Evolutionary conservation across 1,139 yeast genomes (phyloP), one percentile per base, ranked within the genome.

Genomic region (Yamadazyma atlantica): DNA sequence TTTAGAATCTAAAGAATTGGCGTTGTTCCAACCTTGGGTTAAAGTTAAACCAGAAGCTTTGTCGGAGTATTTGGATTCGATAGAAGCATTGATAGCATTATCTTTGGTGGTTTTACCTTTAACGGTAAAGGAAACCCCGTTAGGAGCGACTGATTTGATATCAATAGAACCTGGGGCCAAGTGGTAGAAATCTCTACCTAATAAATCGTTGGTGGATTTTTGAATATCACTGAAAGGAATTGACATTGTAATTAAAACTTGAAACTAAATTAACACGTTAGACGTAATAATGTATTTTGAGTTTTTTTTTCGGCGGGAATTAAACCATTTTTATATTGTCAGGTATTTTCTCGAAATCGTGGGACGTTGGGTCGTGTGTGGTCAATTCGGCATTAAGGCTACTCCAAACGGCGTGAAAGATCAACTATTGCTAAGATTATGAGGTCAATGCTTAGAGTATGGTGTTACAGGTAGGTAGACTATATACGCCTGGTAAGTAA

Each of bases 1-100:
- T 80, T 88, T 90, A 73, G 97, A 87, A 76, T 82, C 85, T 63
- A 92, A 75, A 51, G 85, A 78, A 69, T 92, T 92, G 66, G 95
- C 85, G 55, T 95, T 87, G 75, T 89, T 84, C 97, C 97, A 90
- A 60, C 96, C 96, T 75, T 92, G 97, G 54, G 96, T 88, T 61
- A 92, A 74, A 52, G 97, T 82, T 62, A 92, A 76, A 50, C 97
- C 97, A 49, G 95, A 77, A 49, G 90, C 78, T 78, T 89, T 89
- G 80, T 94, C 98, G 48, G 86, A 73, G 77, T 85, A 87, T 76
- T 87, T 88, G 57, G 95, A 87, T 70, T 92, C 97, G 45, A 92
- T 74, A 59, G 86, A 81, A 55, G 96, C 96, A 50, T 90, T 82
- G 57, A 94, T 81, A 56, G 92, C 73, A 62, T 86, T 85, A 60